Evolutionary conservation across 257 asterid genomes (phyloP).

Genomic region (Nicotiana paniculata): DNA sequence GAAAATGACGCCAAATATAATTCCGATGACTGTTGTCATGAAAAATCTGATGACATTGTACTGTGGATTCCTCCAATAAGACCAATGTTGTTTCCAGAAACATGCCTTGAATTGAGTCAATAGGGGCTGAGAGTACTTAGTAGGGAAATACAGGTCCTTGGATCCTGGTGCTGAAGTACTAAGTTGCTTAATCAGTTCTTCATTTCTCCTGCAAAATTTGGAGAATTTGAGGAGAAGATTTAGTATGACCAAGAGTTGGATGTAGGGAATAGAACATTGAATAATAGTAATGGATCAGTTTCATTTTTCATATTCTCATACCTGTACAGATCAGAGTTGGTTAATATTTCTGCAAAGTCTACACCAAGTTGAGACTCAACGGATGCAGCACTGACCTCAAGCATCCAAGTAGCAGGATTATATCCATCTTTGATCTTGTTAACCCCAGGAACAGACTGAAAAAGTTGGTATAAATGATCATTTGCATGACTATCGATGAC

Average conservation of each 20-base stretch:
- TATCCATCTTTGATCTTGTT: conserved; percentile 43
- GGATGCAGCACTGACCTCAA: conserved; percentile 46
- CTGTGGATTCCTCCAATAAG: conserved; percentile 73
- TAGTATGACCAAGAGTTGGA: background rate
- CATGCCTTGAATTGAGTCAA: conserved; percentile 44
- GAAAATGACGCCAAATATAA: conserved; percentile 53
- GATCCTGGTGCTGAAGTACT: conserved; percentile 38
- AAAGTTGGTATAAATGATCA: background rate
- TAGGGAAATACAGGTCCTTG: conserved; percentile 48
- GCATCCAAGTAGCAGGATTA: conserved; percentile 74
- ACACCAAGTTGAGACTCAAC: conserved; percentile 41
- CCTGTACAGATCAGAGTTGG: conserved; percentile 50
- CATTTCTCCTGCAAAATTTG: conserved; percentile 40
- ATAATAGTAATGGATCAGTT: background rate
- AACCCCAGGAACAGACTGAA: conserved; percentile 50
- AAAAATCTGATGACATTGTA: conserved; percentile 56
- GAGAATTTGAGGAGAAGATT: background rate
- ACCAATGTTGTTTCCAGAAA: conserved; percentile 66
- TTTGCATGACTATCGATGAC: background rate
- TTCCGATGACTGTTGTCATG: conserved; percentile 54
- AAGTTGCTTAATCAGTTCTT: conserved; percentile 34
- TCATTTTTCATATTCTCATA: conserved; percentile 3
- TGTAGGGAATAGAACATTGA: background rate
- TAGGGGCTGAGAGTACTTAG: conserved; percentile 57
- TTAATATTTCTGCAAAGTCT: conserved; percentile 44